A percentile compares a stretch with the other conserved stretches of the same genome.
Conservation (phyloP, 192 early-diverging fungal genomes). For the Linnemannia exigua region DNA sequence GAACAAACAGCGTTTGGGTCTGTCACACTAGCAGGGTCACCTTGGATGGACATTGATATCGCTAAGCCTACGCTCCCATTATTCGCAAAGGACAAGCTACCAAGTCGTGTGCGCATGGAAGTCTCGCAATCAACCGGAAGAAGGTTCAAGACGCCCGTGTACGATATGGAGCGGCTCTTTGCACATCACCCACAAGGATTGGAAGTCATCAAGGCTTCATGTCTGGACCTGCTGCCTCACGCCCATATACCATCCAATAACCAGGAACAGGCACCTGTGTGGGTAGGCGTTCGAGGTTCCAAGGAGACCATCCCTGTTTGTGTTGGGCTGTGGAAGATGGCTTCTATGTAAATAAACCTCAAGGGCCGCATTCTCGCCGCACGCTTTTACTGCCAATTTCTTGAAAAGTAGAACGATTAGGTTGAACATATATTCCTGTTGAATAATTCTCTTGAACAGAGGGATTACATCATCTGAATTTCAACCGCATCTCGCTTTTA, state of each 20-base stretch:
- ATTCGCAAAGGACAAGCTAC: neutral
- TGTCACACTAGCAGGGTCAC: neutral
- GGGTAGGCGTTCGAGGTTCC: constrained; percentile 25
- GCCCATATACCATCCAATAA: neutral
- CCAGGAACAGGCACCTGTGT: neutral
- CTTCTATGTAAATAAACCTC: constrained; percentile 8
- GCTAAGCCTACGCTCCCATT: neutral
- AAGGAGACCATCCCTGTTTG: neutral
- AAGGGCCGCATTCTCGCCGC: too few relatives aligned
- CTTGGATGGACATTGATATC: neutral
- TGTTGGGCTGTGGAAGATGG: constrained; percentile 37
- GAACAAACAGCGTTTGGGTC: too few relatives aligned
- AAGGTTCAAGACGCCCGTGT: neutral
- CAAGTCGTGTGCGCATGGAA: neutral
- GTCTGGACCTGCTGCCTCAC: neutral
- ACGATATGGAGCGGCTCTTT: constrained; percentile 34
- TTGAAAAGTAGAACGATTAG: too few relatives aligned
- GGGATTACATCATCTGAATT: too few relatives aligned
- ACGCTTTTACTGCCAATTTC: too few relatives aligned
- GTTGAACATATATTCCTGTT: too few relatives aligned
- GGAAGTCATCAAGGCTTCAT: constrained; percentile 5
- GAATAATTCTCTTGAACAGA: too few relatives aligned
- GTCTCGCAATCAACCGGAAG: neutral
- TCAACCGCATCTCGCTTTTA: too few relatives aligned
- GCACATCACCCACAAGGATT: constrained; percentile 32